Conservation (phyloP, 768 basidiomycete species). For the Russula ochroleuca region DNA sequence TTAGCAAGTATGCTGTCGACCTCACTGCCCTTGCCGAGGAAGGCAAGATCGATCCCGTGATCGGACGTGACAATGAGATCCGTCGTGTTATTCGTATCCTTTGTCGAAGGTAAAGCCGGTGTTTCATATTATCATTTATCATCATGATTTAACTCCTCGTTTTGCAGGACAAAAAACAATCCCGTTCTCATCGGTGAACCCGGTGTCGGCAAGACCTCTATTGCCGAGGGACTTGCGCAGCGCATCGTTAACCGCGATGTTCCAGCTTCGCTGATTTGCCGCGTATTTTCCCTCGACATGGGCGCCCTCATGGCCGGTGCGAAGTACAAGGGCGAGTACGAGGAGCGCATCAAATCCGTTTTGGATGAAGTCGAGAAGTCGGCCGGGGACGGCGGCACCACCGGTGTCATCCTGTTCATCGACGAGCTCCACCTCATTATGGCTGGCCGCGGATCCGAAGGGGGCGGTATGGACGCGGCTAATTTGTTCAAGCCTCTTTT, state of each 20-base stretch:
- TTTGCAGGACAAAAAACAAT: slow-evolving; percentile 86
- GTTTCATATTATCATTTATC: background rate
- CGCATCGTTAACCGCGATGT: slow-evolving; percentile 94
- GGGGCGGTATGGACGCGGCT: slow-evolving; percentile 90
- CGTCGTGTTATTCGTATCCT: slow-evolving; percentile 79
- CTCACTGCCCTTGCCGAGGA: slow-evolving; percentile 83
- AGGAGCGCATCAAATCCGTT: slow-evolving; percentile 91
- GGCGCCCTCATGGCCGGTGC: slow-evolving; percentile 93
- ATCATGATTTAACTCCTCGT: background rate
- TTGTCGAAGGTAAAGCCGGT: slow-evolving; percentile 56
- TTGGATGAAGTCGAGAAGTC: slow-evolving; percentile 92
- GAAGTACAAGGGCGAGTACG: slow-evolving; percentile 94
- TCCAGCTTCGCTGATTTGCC: slow-evolving; percentile 64
- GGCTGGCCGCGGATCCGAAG: slow-evolving; percentile 77
- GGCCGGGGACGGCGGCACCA: slow-evolving; percentile 55
- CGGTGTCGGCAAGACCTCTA: slow-evolving; percentile 93
- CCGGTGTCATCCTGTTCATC: slow-evolving; percentile 86
- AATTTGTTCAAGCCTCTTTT: slow-evolving; percentile 91
- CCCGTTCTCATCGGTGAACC: slow-evolving; percentile 96
- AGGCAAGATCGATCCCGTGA: slow-evolving; percentile 94
- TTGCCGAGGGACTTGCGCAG: slow-evolving; percentile 93
- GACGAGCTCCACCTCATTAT: slow-evolving; percentile 95
- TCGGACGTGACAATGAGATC: slow-evolving; percentile 91
- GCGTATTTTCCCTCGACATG: slow-evolving; percentile 87
- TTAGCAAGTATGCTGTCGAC: slow-evolving; percentile 85